phyloP scores from a whole-genome alignment of 371 early-diverging fungal species.

The Blakeslea trispora region DNA sequence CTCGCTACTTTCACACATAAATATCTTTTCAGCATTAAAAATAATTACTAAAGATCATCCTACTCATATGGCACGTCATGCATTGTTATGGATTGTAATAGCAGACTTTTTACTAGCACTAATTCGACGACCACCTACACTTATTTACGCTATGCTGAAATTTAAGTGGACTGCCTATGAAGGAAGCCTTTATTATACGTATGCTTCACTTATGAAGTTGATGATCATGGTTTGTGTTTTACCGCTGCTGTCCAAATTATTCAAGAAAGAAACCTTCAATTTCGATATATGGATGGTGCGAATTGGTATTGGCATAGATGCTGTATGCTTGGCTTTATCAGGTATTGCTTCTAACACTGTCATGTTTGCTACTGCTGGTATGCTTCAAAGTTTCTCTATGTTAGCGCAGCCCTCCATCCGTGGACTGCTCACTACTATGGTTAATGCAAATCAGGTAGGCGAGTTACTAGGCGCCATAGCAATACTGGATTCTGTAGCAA shows the following conservation, averaged over 20 bases:
- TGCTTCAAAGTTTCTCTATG: slow-evolving; percentile 41
- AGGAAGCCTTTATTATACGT: slow-evolving; percentile 36
- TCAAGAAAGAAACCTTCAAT: slow-evolving; percentile 5
- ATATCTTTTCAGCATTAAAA: slow-evolving; percentile 36
- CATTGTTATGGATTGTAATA: slow-evolving; percentile 29
- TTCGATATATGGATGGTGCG: slow-evolving; percentile 59
- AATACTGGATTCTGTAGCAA: slow-evolving; percentile 49
- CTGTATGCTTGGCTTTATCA: slow-evolving; percentile 33
- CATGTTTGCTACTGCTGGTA: slow-evolving; percentile 30
- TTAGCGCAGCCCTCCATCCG: slow-evolving; percentile 48
- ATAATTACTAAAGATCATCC: slow-evolving; percentile 21
- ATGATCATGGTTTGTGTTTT: slow-evolving; percentile 28
- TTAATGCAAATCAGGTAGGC: slow-evolving; percentile 51
- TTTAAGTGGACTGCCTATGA: slow-evolving; percentile 50
- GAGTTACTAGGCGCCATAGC: slow-evolving; percentile 52
- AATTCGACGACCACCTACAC: slow-evolving; percentile 35
- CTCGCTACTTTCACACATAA: slow-evolving; percentile 25
- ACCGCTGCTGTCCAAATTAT: slow-evolving; percentile 30
- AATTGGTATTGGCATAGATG: slow-evolving; percentile 39
- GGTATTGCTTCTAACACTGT: slow-evolving; percentile 31
- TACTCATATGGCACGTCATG: slow-evolving; percentile 13
- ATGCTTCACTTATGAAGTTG: slow-evolving; percentile 21
- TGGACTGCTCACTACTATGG: slow-evolving; percentile 44
- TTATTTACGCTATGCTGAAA: slow-evolving; percentile 48
- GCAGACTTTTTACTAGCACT: slow-evolving; percentile 30